Evolutionary conservation across 2,329 filamentous ascomycete genomes (phyloP), one percentile per base, ranked within the genome.

Genomic region (Apiospora saccharicola): DNA sequence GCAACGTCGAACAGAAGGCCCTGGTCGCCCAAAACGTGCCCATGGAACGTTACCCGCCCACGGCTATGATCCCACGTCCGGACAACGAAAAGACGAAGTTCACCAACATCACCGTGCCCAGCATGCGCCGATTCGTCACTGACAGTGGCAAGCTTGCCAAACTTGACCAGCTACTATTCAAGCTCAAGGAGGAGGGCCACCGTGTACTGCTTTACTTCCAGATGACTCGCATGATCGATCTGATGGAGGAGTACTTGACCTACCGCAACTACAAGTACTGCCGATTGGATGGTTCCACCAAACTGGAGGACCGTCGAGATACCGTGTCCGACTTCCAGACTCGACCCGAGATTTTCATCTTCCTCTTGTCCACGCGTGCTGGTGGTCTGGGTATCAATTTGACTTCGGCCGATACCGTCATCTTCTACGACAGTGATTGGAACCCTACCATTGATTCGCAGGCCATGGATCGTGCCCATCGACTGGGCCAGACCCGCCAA

Each of bases 191-290:
- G 74, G 94, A 93, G 75, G 93, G 93, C 47, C 96, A 99, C 78
- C 95, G 96, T 79, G 96, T 99, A 30, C 87, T 99, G 71, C 87
- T 99, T 26, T 99, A 99, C 88, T 99, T 99, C 93, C 96, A 99
- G 87, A 99, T 99, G 96, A 99, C 96, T 4, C 93, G 94, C 80
- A 99, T 99, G 96, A 98, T 99, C 80, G 96, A 99, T 81, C 87
- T 99, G 73, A 98, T 98, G 94, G 96, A 99, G 82, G 96, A 99
- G 83, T 99, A 98, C 78, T 87, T 99, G 73, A 98, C 96, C 0
- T 98, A 98, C 85, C 94, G 96, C 81, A 98, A 98, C 85, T 98
- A 98, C 91, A 98, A 97, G 83, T 99, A 98, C 85, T 97, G 96
- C 79, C 94, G 96, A 73, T 89, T 99, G 64, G 96, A 99, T 79